Evolutionary conservation across 2,329 filamentous ascomycete species (phyloP).

Genomic region (Aspergillus japonicus): DNA sequence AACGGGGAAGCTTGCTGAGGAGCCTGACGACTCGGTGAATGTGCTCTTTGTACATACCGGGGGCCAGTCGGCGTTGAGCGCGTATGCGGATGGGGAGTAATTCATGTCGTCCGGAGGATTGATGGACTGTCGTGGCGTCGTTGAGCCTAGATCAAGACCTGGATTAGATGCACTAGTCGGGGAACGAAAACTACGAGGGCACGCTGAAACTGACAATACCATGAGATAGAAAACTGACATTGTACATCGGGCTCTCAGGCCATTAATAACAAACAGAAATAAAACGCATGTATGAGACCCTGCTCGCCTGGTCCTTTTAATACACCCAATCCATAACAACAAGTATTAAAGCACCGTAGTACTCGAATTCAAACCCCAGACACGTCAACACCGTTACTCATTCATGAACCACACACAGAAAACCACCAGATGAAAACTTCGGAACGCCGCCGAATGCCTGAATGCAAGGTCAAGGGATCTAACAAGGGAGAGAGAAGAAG

Average conservation of each 20-base stretch:
- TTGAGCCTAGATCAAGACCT: no score
- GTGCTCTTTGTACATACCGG: slow-evolving; percentile 40
- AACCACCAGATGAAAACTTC: slow-evolving; percentile 11
- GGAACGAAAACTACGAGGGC: neutral
- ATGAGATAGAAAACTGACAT: neutral
- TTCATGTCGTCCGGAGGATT: no score
- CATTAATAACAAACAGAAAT: slow-evolving; percentile 7
- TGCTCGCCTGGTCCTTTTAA: slow-evolving; percentile 22
- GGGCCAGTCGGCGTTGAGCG: slow-evolving; percentile 35
- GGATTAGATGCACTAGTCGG: no score
- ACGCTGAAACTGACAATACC: slow-evolving; percentile 4
- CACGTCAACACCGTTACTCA: slow-evolving; percentile 16
- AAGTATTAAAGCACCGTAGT: slow-evolving; percentile 1
- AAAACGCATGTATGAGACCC: slow-evolving; percentile 4
- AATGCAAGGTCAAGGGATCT: slow-evolving; percentile 4
- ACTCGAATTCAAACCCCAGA: neutral
- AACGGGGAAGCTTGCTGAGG: no score
- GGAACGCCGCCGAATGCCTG: slow-evolving; percentile 14
- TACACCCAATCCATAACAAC: slow-evolving; percentile 19
- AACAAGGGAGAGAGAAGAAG: slow-evolving; percentile 3
- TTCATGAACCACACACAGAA: slow-evolving; percentile 21
- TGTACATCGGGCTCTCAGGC: slow-evolving; percentile 1
- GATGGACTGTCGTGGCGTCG: no score
- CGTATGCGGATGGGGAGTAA: slow-evolving; percentile 27
- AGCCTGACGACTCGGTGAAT: slow-evolving; percentile 24